A percentile compares a stretch with the other conserved stretches of the same genome.
Conservation (phyloP, 176 grass and related monocot species). For the Saccharum officinarum region DNA sequence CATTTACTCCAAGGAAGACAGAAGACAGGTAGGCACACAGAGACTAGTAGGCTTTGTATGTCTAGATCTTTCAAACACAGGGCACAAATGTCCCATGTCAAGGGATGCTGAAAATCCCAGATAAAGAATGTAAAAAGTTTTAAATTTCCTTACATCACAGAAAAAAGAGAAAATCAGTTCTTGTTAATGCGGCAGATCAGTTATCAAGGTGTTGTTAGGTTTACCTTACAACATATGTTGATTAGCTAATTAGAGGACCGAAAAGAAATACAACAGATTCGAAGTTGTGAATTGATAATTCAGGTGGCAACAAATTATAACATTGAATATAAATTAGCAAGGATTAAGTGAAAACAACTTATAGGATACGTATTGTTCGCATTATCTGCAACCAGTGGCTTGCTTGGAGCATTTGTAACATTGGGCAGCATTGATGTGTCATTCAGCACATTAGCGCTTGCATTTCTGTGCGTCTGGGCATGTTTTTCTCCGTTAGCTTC, state of each 20-base stretch:
- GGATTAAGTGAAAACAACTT: slow-evolving; percentile 11
- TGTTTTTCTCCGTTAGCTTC: slow-evolving; percentile 50
- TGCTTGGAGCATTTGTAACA: slow-evolving; percentile 47
- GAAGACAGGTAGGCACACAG: slow-evolving; percentile 4
- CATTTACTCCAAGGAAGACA: slow-evolving; percentile 18
- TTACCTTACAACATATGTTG: background rate
- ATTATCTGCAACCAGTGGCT: slow-evolving; percentile 38
- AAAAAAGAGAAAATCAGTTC: slow-evolving; percentile 15
- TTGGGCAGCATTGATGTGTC: slow-evolving; percentile 39
- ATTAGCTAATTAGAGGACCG: slow-evolving; percentile 13
- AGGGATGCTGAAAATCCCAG: slow-evolving; percentile 10
- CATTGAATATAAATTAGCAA: slow-evolving; percentile 32
- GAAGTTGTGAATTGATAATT: background rate
- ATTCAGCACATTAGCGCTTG: slow-evolving; percentile 44
- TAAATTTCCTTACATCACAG: background rate
- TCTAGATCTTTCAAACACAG: background rate
- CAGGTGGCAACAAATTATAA: slow-evolving; percentile 31
- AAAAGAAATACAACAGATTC: slow-evolving; percentile 22
- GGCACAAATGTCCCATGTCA: background rate
- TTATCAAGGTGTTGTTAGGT: background rate
- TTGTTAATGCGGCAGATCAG: background rate
- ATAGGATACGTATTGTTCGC: slow-evolving; percentile 70
- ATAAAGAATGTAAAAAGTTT: slow-evolving; percentile 12
- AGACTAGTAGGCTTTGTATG: background rate
- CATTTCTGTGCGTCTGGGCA: slow-evolving; percentile 55